Evolutionary conservation across 148 eudicot genomes (phyloP).

Genomic region (Camellia lanceoleosa): DNA sequence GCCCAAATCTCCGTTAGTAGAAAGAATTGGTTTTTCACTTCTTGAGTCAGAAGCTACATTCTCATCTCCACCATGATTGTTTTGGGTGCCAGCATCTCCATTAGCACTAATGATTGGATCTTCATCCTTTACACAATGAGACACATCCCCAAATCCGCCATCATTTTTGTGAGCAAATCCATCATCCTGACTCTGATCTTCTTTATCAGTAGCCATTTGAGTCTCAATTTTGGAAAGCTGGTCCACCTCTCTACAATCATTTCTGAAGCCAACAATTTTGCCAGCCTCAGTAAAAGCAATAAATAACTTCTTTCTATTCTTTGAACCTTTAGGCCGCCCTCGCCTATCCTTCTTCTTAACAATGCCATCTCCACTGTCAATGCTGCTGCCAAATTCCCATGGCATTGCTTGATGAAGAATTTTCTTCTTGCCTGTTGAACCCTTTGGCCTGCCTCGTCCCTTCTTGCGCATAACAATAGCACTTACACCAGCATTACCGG

Average conservation of each 20-base stretch:
- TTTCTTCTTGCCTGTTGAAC: conserved; percentile 19
- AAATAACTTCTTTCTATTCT: background rate
- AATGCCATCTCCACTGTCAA: conserved; percentile 5
- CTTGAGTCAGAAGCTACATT: background rate
- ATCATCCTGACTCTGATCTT: background rate
- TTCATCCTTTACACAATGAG: background rate
- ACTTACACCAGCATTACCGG: background rate
- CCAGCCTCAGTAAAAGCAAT: background rate
- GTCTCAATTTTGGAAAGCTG: conserved; percentile 5
- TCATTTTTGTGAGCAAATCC: background rate
- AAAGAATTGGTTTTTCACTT: background rate
- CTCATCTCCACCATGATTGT: conserved; percentile 4
- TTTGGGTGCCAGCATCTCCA: conserved; percentile 3
- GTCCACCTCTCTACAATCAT: background rate
- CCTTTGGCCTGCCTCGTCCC: conserved; percentile 19
- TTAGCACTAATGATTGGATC: background rate
- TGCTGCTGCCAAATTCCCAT: background rate
- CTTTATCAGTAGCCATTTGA: background rate
- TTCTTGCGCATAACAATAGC: background rate
- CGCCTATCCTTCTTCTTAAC: background rate
- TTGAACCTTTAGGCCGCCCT: conserved; percentile 20
- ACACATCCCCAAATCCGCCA: background rate
- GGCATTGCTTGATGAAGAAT: background rate
- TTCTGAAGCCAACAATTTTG: background rate
- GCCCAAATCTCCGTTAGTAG: conserved; percentile 3